Base-by-base conservation (phyloP, 176 grass and related monocot species). In the Oryza glaberrima region DNA sequence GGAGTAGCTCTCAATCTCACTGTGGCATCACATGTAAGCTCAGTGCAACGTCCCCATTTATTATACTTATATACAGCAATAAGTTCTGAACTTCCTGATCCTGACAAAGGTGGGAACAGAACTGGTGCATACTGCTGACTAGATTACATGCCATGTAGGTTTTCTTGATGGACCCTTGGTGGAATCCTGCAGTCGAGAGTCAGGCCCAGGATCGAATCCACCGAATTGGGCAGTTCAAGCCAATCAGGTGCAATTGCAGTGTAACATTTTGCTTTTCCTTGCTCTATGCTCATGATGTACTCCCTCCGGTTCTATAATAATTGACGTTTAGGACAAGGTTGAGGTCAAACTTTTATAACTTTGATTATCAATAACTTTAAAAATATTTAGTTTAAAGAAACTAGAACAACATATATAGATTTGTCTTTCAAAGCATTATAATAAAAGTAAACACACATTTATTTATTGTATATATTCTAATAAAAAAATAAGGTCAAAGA, bases 121-220 rank as follows among this genome's bases (percentile, higher is more conserved):
- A 61, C 6, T 40, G 4, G 63, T 87, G 69, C 15, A 77, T 60
- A 20, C 17, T 82, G 44, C 16, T 77, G 4, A 80, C 84, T 8
- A 8, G 36, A 51, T 66, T 75, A 16, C 19, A 30, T 93, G 20
- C 9, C 83, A 81, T 73, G 36, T 87, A 99, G 96, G 93, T 99
- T 77, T 99, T 94, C 77, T 82, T 99, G 83, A 98, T 98, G 93
- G 96, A 96, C 69, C 96, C 91, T 41, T 98, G 96, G 96, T 98
- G 96, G 93, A 98, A 98, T 84, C 96, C 96, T 11, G 96, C 93
- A 9, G 93, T 96, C 0, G 93, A 98, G 54, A 91, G 80, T 67
- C 96, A 98, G 56, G 96, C 96, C 7, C 96, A 98, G 80, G 96
- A 98, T 82, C 88, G 96, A 28, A 98, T 96, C 64, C 96, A 98